phyloP scores from a whole-genome alignment of 495 filamentous ascomycete species.

The Bathelium albidoporum region DNA sequence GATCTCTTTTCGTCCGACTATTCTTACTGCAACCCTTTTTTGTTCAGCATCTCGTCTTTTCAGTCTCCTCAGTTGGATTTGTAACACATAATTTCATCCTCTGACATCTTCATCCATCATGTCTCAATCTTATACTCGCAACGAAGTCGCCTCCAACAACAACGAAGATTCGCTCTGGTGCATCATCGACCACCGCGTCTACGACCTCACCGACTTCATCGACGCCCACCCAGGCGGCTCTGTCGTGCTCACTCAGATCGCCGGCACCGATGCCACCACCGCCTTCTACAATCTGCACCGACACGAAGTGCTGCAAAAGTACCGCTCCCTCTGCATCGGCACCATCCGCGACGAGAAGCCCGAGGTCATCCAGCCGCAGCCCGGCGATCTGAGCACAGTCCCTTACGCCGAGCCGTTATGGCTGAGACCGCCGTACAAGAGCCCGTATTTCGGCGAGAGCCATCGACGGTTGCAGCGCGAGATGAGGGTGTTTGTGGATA shows the following conservation, averaged over 20 bases:
- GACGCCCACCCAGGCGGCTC: constrained; percentile 85
- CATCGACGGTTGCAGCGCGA: constrained; percentile 62
- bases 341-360: constrained; percentile 64
- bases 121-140: constrained; percentile 43
- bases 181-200: constrained; percentile 82
- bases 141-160: constrained; percentile 71
- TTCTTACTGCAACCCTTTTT: too few relatives aligned
- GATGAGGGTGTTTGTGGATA: constrained; percentile 63
- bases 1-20: too few relatives aligned
- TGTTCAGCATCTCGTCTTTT: too few relatives aligned
- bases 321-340: constrained; percentile 64
- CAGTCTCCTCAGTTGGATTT: too few relatives aligned
- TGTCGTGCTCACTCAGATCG: constrained; percentile 73
- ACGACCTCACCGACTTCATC: constrained; percentile 86
- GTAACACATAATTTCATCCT: background rate
- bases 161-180: constrained; percentile 58
- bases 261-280: constrained; percentile 72
- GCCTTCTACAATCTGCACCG: constrained; percentile 92
- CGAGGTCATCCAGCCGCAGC: constrained; percentile 57
- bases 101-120: background rate
- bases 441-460: constrained; percentile 71
- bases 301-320: constrained; percentile 76
- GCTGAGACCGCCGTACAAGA: constrained; percentile 69
- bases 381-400: constrained; percentile 61
- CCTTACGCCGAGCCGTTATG: constrained; percentile 77